A percentile compares a stretch with the other conserved stretches of the same genome.
Evolutionary conservation across 768 basidiomycete species (phyloP).

Genomic region (Kwoniella dejecticola): DNA sequence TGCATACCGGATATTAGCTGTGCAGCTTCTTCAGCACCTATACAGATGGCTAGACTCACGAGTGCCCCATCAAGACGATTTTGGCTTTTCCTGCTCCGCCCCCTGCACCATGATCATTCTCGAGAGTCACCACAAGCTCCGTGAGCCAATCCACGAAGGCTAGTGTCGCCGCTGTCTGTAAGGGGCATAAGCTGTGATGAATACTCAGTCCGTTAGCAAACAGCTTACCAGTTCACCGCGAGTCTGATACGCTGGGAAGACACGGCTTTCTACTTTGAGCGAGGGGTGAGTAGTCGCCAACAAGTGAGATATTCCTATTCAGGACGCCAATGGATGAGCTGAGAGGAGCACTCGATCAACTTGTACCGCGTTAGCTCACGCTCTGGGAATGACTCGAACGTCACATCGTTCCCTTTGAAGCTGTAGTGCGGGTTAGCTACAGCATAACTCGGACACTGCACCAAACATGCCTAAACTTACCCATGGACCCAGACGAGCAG

Average conservation of each 20-base stretch:
- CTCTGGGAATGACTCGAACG: slow-evolving; percentile 66
- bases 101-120: slow-evolving; percentile 72
- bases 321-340: too few species aligned
- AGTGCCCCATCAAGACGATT: slow-evolving; percentile 83
- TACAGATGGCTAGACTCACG: slow-evolving; percentile 26
- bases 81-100: slow-evolving; percentile 63
- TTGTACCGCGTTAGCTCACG: slow-evolving; percentile 58
- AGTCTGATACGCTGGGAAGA: slow-evolving; percentile 92
- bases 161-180: slow-evolving; percentile 74
- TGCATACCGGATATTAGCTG: background rate
- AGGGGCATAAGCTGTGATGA: slow-evolving; percentile 4
- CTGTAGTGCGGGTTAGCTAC: slow-evolving; percentile 21
- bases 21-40: background rate
- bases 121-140: slow-evolving; percentile 79
- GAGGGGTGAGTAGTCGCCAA: slow-evolving; percentile 67
- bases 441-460: background rate
- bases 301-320: slow-evolving; percentile 65
- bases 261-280: slow-evolving; percentile 67
- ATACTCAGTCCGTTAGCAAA: background rate
- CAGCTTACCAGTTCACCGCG: slow-evolving; percentile 79
- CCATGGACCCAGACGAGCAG: slow-evolving; percentile 57
- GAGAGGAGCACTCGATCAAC: too few species aligned
- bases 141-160: slow-evolving; percentile 92
- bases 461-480: slow-evolving; percentile 23
- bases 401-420: slow-evolving; percentile 57